Conservation (phyloP, 805 yeast genomes). For the Starmerella roubikii region DNA sequence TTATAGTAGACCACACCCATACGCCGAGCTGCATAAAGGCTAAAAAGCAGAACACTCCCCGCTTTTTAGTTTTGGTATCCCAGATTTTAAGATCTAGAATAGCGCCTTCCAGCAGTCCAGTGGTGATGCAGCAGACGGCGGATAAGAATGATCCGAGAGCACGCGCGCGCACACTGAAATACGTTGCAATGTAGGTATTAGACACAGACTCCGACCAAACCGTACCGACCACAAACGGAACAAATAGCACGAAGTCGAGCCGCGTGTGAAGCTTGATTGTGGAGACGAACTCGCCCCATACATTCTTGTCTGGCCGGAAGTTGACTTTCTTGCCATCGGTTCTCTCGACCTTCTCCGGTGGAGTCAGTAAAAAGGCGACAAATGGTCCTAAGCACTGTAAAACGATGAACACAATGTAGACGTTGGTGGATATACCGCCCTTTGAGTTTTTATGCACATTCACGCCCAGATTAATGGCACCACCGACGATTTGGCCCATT, state of each 20-base stretch:
- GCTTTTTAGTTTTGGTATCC: conserved; percentile 34
- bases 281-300: conserved; percentile 6
- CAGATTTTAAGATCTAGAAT: conserved; percentile 33
- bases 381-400: conserved; percentile 18
- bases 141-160: conserved; percentile 39
- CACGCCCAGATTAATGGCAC: conserved; percentile 19
- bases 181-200: conserved; percentile 22
- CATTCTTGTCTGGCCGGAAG: conserved; percentile 1
- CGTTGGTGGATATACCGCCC: conserved; percentile 13
- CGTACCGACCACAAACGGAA: too few species aligned
- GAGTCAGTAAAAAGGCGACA: conserved; percentile 16
- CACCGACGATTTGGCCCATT: conserved; percentile 18
- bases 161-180: conserved; percentile 42
- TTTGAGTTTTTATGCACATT: conserved; percentile 5
- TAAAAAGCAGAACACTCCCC: conserved; percentile 33
- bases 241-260: conserved; percentile 1
- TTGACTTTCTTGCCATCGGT: conserved; percentile 21
- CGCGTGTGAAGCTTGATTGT: conserved; percentile 7
- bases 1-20: too few species aligned
- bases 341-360: conserved; percentile 22
- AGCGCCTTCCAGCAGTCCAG: conserved; percentile 28
- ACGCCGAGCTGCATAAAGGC: too few species aligned
- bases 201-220: conserved; percentile 11
- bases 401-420: conserved; percentile 16
- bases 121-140: conserved; percentile 42